Evolutionary conservation across 1,284 basidiomycete species (phyloP), one percentile per base, ranked within the genome.

Genomic region (Puccinia triticina): DNA sequence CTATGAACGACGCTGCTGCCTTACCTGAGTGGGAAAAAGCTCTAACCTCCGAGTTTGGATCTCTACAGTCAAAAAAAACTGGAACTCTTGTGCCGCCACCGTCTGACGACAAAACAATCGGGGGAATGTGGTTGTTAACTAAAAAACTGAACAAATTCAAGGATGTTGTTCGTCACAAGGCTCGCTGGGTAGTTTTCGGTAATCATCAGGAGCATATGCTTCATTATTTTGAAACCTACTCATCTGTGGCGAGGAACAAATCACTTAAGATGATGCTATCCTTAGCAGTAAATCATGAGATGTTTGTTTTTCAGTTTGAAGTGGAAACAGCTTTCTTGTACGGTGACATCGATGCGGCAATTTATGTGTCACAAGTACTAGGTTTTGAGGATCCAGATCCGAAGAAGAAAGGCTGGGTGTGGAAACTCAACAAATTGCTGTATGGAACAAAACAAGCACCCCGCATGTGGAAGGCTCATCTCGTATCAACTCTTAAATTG

Each of bases 241-340:
- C n/a, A n/a, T n/a, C n/a, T n/a, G n/a, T n/a, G n/a, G n/a, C 5
- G 26, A 26, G 10, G 21, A 71, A 71, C 37, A 29, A 71, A 23
- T 71, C 67, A 7, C 37, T 71, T 16, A 71, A 71, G 32, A 10
- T 77, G 12, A n/a, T 64, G 18, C 23, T 77, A 23, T 59, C 75
- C 18, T 12, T 71, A 2, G 67, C 37, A 23, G 40, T 71, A 12
- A 46, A 71, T 46, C 3, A 29, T 2, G 12, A 71, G 5, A 4
- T 40, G 11, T n/a, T 88, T 48, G 71, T 89, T 0, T 86, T 88
- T 64, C 87, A 88, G 55, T 86, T 89, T 29, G 88, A 90, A 83
- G 85, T 90, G 67, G 88, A 88, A 34, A 85, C 85, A 0, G 88
- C 88, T 0, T 90, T 88, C 81, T 85, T 89, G 0, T 88, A 89